Conservation (phyloP, 2,329 filamentous ascomycete species). For the Penicillium digitatum region DNA sequence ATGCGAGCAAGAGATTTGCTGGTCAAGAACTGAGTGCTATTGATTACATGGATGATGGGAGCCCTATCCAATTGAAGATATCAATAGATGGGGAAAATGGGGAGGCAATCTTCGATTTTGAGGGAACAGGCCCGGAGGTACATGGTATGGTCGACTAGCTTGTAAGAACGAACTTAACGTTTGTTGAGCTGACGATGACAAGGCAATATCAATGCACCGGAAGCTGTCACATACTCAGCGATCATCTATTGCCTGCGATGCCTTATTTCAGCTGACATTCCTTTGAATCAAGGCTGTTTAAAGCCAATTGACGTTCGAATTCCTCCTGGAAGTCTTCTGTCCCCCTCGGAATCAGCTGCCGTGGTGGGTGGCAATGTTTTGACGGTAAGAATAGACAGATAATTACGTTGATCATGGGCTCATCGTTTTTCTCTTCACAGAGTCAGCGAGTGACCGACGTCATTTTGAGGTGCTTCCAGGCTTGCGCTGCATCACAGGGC, state of each 20-base stretch:
- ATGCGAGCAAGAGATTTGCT: slow-evolving; percentile 59
- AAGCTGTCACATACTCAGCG: slow-evolving; percentile 72
- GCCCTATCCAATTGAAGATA: slow-evolving; percentile 68
- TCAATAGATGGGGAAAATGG: slow-evolving; percentile 65
- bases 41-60: slow-evolving; percentile 81
- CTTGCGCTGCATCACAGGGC: slow-evolving; percentile 70
- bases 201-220: slow-evolving; percentile 70
- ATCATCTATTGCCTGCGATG: slow-evolving; percentile 78
- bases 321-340: slow-evolving; percentile 66
- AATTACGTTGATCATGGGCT: background rate
- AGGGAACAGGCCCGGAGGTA: slow-evolving; percentile 71
- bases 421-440: slow-evolving; percentile 1
- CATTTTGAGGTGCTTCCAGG: slow-evolving; percentile 69
- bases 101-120: slow-evolving; percentile 70
- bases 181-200: slow-evolving; percentile 16
- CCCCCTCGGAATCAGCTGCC: slow-evolving; percentile 66
- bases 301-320: slow-evolving; percentile 68
- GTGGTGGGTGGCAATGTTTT: slow-evolving; percentile 76
- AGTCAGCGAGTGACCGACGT: slow-evolving; percentile 53
- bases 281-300: slow-evolving; percentile 76
- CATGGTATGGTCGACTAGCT: slow-evolving; percentile 12
- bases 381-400: slow-evolving; percentile 56
- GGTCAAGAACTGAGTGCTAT: slow-evolving; percentile 63
- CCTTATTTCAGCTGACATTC: slow-evolving; percentile 72
- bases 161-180: background rate